These are phyloP conservation scores for Sporothrix phasma DNA, from an alignment of 2,329 filamentous ascomycete species.

Conservation along the genomic window DNA sequence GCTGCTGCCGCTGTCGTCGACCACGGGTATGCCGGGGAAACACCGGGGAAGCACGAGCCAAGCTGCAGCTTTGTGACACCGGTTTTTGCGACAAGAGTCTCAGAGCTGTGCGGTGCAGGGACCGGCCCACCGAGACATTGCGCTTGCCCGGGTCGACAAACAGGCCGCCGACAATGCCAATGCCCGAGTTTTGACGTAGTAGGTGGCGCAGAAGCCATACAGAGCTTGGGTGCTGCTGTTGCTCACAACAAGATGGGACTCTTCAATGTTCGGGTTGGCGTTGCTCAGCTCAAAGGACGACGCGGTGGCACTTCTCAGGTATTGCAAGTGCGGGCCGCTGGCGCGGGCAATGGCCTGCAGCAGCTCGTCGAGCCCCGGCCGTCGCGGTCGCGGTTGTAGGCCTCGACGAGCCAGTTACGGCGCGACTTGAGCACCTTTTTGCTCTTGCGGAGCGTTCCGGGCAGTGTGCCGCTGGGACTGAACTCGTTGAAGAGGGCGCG, in stretches of 20 bases:
- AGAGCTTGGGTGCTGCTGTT: slow-evolving; percentile 87
- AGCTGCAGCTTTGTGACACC: slow-evolving; percentile 73
- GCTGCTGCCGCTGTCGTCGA: slow-evolving; percentile 31
- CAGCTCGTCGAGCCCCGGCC: slow-evolving; percentile 63
- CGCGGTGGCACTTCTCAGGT: slow-evolving; percentile 59
- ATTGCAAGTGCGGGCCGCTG: slow-evolving; percentile 55
- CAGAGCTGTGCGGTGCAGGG: slow-evolving; percentile 76
- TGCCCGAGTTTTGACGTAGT: slow-evolving; percentile 61
- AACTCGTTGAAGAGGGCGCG: slow-evolving; percentile 74
- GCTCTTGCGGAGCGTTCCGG: slow-evolving; percentile 72
- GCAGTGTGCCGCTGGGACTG: slow-evolving; percentile 47
- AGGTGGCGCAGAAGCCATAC: slow-evolving; percentile 88
- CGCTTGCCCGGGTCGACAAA: slow-evolving; percentile 81
- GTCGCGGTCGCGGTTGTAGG: slow-evolving; percentile 73
- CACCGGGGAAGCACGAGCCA: slow-evolving; percentile 69
- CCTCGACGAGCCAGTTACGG: slow-evolving; percentile 90
- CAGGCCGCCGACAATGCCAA: slow-evolving; percentile 72
- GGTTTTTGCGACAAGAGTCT: slow-evolving; percentile 60
- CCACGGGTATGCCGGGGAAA: slow-evolving; percentile 74
- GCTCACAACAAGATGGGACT: slow-evolving; percentile 82
- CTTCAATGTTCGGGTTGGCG: slow-evolving; percentile 54
- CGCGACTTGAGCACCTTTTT: slow-evolving; percentile 81
- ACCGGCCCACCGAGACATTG: slow-evolving; percentile 82
- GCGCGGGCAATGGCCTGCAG: slow-evolving; percentile 60
- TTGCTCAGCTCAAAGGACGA: slow-evolving; percentile 67